phyloP scores from a whole-genome alignment of 2,329 filamentous ascomycete genomes.

The Daldinia sp. region DNA sequence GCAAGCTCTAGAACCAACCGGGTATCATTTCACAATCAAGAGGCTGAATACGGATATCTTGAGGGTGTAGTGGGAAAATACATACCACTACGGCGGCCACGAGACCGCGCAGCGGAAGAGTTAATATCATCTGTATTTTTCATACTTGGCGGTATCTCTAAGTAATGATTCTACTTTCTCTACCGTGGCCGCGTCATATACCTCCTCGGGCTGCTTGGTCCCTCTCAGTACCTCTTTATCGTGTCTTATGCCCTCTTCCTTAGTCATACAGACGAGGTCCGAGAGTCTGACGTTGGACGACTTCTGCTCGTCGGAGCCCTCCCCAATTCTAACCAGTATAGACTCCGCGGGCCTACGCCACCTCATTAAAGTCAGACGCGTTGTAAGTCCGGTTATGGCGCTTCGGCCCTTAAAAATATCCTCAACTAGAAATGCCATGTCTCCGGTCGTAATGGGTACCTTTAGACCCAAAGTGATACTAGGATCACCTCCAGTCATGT shows the following conservation, averaged over 20 bases:
- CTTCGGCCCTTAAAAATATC: constrained; percentile 90
- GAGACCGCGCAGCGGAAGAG: not conserved
- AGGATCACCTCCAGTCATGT: constrained; percentile 59
- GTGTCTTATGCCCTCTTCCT: constrained; percentile 67
- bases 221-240: constrained; percentile 82
- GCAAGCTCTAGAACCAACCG: not conserved
- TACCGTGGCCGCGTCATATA: constrained; percentile 79
- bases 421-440: constrained; percentile 89
- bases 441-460: constrained; percentile 80
- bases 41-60: not conserved
- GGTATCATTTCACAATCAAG: not conserved
- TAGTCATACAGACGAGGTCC: constrained; percentile 54
- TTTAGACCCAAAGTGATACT: constrained; percentile 77
- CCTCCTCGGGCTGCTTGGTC: constrained; percentile 72
- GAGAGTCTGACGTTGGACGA: constrained; percentile 68
- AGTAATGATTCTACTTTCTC: constrained; percentile 74
- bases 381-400: constrained; percentile 83
- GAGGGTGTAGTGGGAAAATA: not conserved
- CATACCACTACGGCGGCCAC: not conserved
- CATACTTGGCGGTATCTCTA: constrained; percentile 73
- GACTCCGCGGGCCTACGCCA: constrained; percentile 77
- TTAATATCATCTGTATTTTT: constrained; percentile 59
- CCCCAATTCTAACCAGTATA: constrained; percentile 71
- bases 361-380: constrained; percentile 80
- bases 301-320: constrained; percentile 79